Conservation (phyloP, 306 rosid species). For the Astragalus glycyphyllos region DNA sequence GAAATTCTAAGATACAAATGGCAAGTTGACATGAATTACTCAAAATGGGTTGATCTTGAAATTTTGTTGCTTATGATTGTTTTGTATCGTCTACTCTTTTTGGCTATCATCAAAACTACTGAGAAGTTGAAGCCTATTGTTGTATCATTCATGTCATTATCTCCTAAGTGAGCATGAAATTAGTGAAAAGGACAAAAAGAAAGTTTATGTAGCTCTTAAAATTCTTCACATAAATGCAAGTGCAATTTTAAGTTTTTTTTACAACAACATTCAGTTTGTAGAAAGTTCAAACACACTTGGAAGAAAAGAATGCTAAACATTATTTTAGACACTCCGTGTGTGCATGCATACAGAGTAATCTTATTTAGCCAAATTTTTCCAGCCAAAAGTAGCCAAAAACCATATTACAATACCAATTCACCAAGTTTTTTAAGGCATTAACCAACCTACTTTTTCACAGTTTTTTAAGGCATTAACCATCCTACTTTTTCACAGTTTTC, state of each 20-base stretch:
- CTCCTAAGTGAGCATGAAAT: slow-evolving; percentile 13
- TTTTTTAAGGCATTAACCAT: no score
- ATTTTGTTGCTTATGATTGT: slow-evolving; percentile 54
- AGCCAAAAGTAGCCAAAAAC: no score
- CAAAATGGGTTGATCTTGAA: slow-evolving; percentile 61
- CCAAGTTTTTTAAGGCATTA: no score
- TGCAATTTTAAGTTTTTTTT: neutral
- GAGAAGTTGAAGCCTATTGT: slow-evolving; percentile 42
- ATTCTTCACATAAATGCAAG: neutral
- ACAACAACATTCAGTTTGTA: no score
- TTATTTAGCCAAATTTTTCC: no score
- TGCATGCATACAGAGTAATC: no score
- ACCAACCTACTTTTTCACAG: no score
- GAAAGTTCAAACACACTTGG: no score
- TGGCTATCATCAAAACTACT: slow-evolving; percentile 40
- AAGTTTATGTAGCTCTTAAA: neutral
- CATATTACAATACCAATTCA: no score
- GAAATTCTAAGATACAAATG: slow-evolving; percentile 38
- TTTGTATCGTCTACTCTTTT: slow-evolving; percentile 50
- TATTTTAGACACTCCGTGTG: no score
- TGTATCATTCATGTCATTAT: neutral
- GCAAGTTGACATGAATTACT: slow-evolving; percentile 50
- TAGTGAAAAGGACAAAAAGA: neutral
- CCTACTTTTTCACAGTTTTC: no score
- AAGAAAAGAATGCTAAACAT: no score